Conservation (phyloP, 2,329 filamentous ascomycete genomes). For the Pseudogymnoascus sp. region DNA sequence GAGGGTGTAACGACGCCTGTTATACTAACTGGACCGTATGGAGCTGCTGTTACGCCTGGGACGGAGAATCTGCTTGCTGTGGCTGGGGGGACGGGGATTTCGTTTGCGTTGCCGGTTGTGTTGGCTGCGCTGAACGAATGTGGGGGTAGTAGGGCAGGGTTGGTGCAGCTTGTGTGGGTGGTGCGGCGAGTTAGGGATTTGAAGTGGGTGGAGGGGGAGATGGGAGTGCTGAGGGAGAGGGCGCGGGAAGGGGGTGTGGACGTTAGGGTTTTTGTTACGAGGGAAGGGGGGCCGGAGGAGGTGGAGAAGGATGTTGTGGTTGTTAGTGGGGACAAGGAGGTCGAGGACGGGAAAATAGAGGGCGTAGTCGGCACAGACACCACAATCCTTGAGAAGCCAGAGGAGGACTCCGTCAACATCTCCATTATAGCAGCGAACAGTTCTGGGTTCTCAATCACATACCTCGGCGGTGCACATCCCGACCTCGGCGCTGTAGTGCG, state of each 20-base stretch:
- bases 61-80: constrained; percentile 42
- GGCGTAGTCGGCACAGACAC: constrained; percentile 17
- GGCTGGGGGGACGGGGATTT: constrained; percentile 51
- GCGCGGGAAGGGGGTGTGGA: not conserved
- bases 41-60: constrained; percentile 39
- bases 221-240: not conserved
- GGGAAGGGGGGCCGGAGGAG: not conserved
- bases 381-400: constrained; percentile 19
- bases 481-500: constrained; percentile 39
- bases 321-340: not conserved
- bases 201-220: constrained; percentile 50
- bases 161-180: constrained; percentile 57
- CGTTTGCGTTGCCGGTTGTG: constrained; percentile 46
- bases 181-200: constrained; percentile 47
- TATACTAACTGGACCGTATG: constrained; percentile 57
- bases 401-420: constrained; percentile 16
- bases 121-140: constrained; percentile 26
- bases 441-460: constrained; percentile 7
- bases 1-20: constrained; percentile 39
- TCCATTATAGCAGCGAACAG: not conserved
- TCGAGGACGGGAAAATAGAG: constrained; percentile 22
- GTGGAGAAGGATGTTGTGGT: not conserved
- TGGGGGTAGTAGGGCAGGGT: constrained; percentile 16
- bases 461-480: constrained; percentile 31
- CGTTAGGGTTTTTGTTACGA: not conserved